A percentile compares a stretch with the other conserved stretches of the same genome.
Conservation (phyloP, 495 filamentous ascomycete species). For the Symbiotaphrina buchneri region DNA sequence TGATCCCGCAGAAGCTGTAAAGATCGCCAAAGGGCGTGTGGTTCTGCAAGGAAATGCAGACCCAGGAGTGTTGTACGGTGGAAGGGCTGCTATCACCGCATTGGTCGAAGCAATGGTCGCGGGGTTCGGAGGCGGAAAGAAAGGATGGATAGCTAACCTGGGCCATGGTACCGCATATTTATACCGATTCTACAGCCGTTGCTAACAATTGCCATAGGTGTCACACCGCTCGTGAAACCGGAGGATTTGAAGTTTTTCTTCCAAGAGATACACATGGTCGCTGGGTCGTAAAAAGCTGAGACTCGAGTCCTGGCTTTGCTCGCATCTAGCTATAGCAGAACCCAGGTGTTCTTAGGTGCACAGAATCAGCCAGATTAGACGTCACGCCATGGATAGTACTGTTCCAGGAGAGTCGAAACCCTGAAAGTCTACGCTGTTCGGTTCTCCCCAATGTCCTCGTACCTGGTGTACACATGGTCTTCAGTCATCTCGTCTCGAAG, state of each 20-base stretch:
- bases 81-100: constrained; percentile 50
- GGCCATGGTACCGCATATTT: constrained; percentile 48
- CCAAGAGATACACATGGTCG: constrained; percentile 47
- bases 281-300: constrained; percentile 4
- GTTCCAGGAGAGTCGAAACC: too few relatives aligned
- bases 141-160: constrained; percentile 70
- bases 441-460: too few relatives aligned
- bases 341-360: too few relatives aligned
- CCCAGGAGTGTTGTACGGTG: constrained; percentile 79
- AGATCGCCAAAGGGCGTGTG: constrained; percentile 49
- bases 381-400: too few relatives aligned
- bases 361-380: too few relatives aligned
- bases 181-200: neutral
- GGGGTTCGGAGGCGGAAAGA: constrained; percentile 73
- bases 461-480: too few relatives aligned
- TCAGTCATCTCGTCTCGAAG: too few relatives aligned
- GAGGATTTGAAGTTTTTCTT: constrained; percentile 87
- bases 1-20: constrained; percentile 64
- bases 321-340: too few relatives aligned
- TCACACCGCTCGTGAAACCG: constrained; percentile 84
- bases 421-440: too few relatives aligned
- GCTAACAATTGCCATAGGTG: constrained; percentile 25
- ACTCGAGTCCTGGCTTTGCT: too few relatives aligned
- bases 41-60: constrained; percentile 90
- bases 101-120: constrained; percentile 64